Evolutionary conservation across 306 rosid species (phyloP), one percentile per base, ranked within the genome.

Genomic region (Neltuma alba): DNA sequence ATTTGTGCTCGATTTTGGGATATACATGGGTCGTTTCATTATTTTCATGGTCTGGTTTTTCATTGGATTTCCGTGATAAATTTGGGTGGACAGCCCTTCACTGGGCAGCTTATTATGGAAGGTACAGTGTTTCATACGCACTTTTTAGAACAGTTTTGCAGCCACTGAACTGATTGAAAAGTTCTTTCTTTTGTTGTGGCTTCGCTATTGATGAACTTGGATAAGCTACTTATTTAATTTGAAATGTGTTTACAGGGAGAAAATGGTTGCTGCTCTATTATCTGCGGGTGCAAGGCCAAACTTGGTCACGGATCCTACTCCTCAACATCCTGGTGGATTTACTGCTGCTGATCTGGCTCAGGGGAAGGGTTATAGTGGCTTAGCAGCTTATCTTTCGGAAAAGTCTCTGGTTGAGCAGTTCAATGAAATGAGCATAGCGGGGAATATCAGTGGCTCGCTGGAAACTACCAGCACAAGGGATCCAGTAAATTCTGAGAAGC

Each of bases 61-160:
- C 99, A 3, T 81, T 96, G 64, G 89, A 93, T 88, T 89, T 91
- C 79, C 98, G 98, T 76, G 99, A 96, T 83, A 96, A 89, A 65
- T 77, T 28, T 83, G 98, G 99, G 82, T 93, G 99, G 99, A 91
- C 99, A 25, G 98, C 99, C 82, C 94, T 96, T 81, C 99, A 96
- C 75, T 96, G 99, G 99, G 99, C 98, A 42, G 98, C 98, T 47
- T 90, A 77, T 86, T 79, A 36, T 70, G 99, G 99, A 89, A 89
- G 96, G 97, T 93, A 81, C 20, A 44, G 41, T 79, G n/a, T 58
- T n/a, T 58, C 42, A 6, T 21, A 57, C 72, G 82, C 23, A 73
- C 65, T 83, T 45, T 33, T 79, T 79, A 33, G 73, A 68, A 73
- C 28, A 27, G 54, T 44, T 60, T 52, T 80, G 74, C 38, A 60